Evolutionary conservation across 176 grass and related monocot genomes (phyloP).

Genomic region (Ampelocalamus luodianensis): DNA sequence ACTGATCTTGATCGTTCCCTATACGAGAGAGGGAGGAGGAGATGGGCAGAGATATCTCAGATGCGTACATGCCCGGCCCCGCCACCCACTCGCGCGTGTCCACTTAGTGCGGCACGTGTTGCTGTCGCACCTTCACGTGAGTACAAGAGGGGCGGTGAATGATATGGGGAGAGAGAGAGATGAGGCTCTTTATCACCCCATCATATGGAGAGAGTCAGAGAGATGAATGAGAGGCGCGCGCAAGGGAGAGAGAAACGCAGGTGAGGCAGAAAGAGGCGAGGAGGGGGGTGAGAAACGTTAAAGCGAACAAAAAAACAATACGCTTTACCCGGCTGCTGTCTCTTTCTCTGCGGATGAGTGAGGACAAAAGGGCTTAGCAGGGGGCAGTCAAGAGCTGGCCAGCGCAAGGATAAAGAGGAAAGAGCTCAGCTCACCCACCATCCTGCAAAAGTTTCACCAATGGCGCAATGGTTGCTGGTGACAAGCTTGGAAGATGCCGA

Average conservation of each 20-base stretch:
- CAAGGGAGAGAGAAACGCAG: not conserved
- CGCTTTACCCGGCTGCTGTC: conserved; percentile 43
- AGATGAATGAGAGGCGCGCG: conserved; percentile 3
- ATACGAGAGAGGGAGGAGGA: not conserved
- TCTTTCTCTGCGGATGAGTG: conserved; percentile 7
- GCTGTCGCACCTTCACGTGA: conserved; percentile 41
- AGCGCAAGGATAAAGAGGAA: not conserved
- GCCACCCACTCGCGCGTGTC: conserved; percentile 29
- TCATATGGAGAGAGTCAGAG: not conserved
- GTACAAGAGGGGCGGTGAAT: conserved; percentile 44
- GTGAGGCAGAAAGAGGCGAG: not conserved
- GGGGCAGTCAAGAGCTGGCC: not conserved
- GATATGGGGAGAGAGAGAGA: not conserved
- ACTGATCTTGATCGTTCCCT: not conserved
- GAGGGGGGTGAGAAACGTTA: conserved; percentile 8
- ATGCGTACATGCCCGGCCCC: not conserved
- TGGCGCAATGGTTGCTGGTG: not conserved
- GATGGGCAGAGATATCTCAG: not conserved
- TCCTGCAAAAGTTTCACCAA: conserved; percentile 20
- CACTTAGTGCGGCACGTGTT: conserved; percentile 50
- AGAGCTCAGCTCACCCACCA: conserved; percentile 4
- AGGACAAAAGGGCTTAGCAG: conserved; percentile 38
- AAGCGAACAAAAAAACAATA: conserved; percentile 52
- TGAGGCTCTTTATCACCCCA: not conserved
- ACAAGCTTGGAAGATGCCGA: not conserved